Evolutionary conservation across 2,329 filamentous ascomycete genomes (phyloP).

Genomic region (Onygenales sp.): DNA sequence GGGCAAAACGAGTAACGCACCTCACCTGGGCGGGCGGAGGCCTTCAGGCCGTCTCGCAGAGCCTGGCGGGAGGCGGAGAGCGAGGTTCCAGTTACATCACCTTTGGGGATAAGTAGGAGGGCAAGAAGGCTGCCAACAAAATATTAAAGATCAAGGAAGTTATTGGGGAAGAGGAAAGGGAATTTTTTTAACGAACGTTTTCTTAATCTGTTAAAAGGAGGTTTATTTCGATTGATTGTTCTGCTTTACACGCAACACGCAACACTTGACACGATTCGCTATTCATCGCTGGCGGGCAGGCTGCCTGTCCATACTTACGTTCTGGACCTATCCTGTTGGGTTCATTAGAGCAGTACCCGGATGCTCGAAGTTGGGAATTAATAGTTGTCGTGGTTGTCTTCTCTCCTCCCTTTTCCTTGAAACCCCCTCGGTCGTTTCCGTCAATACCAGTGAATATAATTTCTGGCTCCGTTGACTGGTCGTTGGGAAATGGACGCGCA

Average conservation of each 20-base stretch:
- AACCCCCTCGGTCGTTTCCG: background rate
- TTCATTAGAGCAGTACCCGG: background rate
- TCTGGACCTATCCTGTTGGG: background rate
- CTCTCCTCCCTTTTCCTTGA: background rate
- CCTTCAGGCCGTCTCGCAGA: slow-evolving; percentile 27
- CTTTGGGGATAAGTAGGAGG: too few relatives aligned
- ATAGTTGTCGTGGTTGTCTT: background rate
- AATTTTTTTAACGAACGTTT: too few relatives aligned
- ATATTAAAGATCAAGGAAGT: background rate
- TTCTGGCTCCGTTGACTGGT: background rate
- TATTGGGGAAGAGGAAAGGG: background rate
- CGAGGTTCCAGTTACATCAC: slow-evolving; percentile 4
- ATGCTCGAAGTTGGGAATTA: background rate
- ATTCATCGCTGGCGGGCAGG: background rate
- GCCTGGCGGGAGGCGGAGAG: slow-evolving; percentile 21
- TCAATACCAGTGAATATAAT: background rate
- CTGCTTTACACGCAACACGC: too few relatives aligned
- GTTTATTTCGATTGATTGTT: too few relatives aligned
- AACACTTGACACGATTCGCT: background rate
- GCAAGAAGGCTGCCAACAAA: too few relatives aligned
- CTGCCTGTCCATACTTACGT: background rate
- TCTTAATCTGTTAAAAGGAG: too few relatives aligned
- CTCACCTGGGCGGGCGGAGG: slow-evolving; percentile 24
- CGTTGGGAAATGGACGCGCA: slow-evolving; percentile 49
- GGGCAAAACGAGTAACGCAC: background rate